Evolutionary conservation across 345 rosid genomes (phyloP).

Genomic region (Capsella bursapastoris): DNA sequence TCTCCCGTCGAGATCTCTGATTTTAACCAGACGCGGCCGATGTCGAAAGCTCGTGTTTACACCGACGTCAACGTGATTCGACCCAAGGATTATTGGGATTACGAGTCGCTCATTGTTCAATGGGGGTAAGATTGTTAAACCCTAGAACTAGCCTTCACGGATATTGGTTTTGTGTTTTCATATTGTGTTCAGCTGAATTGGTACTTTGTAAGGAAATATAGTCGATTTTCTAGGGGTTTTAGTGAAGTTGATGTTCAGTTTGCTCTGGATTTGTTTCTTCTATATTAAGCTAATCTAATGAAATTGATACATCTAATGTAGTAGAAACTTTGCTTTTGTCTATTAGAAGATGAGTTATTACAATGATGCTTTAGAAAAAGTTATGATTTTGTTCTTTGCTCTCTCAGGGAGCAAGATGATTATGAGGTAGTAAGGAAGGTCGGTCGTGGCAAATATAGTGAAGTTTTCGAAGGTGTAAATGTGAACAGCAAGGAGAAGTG

Average conservation of each 20-base stretch:
- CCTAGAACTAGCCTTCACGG: conserved; percentile 4
- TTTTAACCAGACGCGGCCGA: conserved; percentile 42
- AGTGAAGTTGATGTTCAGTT: conserved; percentile 1
- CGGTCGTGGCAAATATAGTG: conserved; percentile 86
- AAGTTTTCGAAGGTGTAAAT: conserved; percentile 82
- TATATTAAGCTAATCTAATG: neutral
- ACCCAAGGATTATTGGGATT: conserved; percentile 96
- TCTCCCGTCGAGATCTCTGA: conserved; percentile 46
- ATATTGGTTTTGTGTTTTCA: neutral
- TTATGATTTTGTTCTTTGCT: conserved; percentile 24
- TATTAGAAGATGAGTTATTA: neutral
- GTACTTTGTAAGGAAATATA: neutral
- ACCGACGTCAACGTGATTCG: conserved; percentile 82
- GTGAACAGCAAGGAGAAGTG: conserved; percentile 71
- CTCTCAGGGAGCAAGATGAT: conserved; percentile 79
- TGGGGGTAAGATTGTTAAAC: conserved; percentile 67
- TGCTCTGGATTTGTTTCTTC: conserved; percentile 6
- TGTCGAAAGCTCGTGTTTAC: conserved; percentile 94
- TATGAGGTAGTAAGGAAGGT: conserved; percentile 89
- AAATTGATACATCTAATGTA: neutral
- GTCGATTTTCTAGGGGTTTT: neutral
- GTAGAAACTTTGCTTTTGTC: neutral
- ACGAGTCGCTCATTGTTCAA: conserved; percentile 72
- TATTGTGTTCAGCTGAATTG: conserved; percentile 6
- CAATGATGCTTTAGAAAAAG: neutral